A percentile compares a stretch with the other conserved stretches of the same genome.
These are phyloP conservation scores for Pichia sp. DNA, from an alignment of 1,139 yeast species.

Conservation along the genomic window DNA sequence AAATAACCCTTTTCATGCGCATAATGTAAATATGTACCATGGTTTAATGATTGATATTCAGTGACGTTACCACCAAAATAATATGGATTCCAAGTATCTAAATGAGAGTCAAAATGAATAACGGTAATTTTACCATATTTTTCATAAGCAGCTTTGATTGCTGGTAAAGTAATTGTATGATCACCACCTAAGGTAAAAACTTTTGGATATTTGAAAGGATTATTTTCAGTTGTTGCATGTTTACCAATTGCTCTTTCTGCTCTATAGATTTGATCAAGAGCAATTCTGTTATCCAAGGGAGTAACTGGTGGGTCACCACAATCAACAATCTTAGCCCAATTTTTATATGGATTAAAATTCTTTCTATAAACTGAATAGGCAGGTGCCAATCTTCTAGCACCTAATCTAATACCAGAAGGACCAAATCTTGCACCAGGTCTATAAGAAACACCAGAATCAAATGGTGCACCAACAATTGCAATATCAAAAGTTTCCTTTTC, in stretches of 20 bases:
- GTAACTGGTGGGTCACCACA: constrained; percentile 58
- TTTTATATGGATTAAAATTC: constrained; percentile 23
- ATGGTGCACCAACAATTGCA: constrained; percentile 40
- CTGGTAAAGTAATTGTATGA: constrained; percentile 50
- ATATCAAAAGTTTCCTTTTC: background rate
- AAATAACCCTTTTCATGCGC: constrained; percentile 51
- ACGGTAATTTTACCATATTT: constrained; percentile 42
- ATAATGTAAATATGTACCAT: constrained; percentile 51
- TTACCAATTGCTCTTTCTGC: constrained; percentile 46
- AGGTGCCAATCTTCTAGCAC: constrained; percentile 34
- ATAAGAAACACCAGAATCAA: constrained; percentile 44
- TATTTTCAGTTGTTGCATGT: constrained; percentile 28
- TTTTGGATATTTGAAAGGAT: constrained; percentile 31
- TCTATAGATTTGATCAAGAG: constrained; percentile 50
- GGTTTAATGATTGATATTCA: constrained; percentile 48
- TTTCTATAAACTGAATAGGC: constrained; percentile 35
- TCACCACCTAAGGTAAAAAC: constrained; percentile 55
- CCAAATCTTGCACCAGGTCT: constrained; percentile 49
- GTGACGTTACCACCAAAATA: constrained; percentile 50
- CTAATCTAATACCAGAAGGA: constrained; percentile 41
- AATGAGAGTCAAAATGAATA: constrained; percentile 52
- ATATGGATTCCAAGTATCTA: constrained; percentile 56
- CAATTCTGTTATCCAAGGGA: constrained; percentile 52
- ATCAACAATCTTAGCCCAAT: constrained; percentile 33
- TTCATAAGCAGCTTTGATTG: constrained; percentile 46